Conservation (phyloP, 345 rosid genomes). For the Linum trigynum region DNA sequence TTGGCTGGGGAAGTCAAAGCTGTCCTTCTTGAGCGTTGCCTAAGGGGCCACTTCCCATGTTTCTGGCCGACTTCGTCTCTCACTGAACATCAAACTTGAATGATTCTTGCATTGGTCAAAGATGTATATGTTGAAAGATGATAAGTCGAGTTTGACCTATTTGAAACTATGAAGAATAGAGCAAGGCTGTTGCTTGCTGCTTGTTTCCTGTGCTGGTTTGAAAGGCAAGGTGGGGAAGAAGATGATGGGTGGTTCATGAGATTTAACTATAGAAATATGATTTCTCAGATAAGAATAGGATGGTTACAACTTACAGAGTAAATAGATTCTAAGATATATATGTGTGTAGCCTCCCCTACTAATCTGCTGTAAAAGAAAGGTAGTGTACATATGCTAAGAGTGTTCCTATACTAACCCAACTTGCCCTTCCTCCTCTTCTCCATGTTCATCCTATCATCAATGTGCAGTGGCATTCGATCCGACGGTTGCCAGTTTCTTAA, state of each 20-base stretch:
- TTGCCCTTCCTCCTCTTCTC: not conserved
- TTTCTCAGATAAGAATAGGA: not conserved
- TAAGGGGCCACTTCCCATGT: not conserved
- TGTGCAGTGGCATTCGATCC: slow-evolving; percentile 30
- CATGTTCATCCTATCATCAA: slow-evolving; percentile 13
- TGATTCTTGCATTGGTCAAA: not conserved
- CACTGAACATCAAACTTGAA: not conserved
- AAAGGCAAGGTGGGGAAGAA: no score
- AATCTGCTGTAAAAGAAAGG: no score
- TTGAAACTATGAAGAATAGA: no score
- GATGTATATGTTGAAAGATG: not conserved
- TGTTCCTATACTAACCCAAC: not conserved
- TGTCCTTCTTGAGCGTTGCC: not conserved
- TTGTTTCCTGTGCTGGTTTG: no score
- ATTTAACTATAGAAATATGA: not conserved
- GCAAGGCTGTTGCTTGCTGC: no score
- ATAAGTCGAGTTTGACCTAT: no score
- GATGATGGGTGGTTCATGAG: no score
- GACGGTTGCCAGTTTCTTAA: slow-evolving; percentile 22
- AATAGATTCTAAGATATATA: no score
- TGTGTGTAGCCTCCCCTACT: not conserved
- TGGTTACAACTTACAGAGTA: not conserved
- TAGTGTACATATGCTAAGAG: not conserved
- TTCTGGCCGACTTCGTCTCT: not conserved
- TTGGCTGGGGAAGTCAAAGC: not conserved